Base-by-base conservation (phyloP, 768 basidiomycete species). In the Mycena floridula region DNA sequence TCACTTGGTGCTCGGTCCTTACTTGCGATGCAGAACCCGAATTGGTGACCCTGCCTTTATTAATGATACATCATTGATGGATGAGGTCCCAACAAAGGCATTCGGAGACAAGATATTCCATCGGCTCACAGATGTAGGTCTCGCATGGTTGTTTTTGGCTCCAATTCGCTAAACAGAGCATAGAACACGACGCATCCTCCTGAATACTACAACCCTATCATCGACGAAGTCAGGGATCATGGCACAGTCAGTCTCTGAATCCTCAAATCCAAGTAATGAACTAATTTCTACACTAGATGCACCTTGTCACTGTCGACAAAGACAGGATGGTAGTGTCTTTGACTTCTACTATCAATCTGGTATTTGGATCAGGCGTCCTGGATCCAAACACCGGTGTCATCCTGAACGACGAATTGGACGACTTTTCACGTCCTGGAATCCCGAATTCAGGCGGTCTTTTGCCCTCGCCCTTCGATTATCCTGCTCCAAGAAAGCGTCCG, bases 391-490 rank as follows among this genome's bases (percentile, higher is more conserved):
- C 84, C 0, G 85, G 85, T 0, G 67, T 87, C 18, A 72, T 87
- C 36, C 61, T 88, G 43, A 87, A 87, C 51, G 76, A 87, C 50
- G 80, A 84, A 66, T 88, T 91, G 86, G 89, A 92, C 50, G 95
- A 98, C 61, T 97, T 97, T 60, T 87, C 91, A 8, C 82, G 70
- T 1, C 94, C 93, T 1, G 91, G 87, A 2, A 61, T 64, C n/a
- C 76, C 89, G 5, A 95, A 97, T 53, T 79, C 71, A 2, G 94
- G 91, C 56, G 92, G 88, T 1, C 65, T 94, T 38, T 79, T 67
- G 65, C 85, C 91, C n/a, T 89, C 86, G 13, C 88, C 87, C 5
- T 79, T 73, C 64, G 85, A 86, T 58, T 83, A 80, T 51, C 83
- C 83, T 1, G 76, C 71, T 28, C 69, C 79, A 0, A 70, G 77